Evolutionary conservation across 306 rosid genomes (phyloP).

Genomic region (Castanea crenata): DNA sequence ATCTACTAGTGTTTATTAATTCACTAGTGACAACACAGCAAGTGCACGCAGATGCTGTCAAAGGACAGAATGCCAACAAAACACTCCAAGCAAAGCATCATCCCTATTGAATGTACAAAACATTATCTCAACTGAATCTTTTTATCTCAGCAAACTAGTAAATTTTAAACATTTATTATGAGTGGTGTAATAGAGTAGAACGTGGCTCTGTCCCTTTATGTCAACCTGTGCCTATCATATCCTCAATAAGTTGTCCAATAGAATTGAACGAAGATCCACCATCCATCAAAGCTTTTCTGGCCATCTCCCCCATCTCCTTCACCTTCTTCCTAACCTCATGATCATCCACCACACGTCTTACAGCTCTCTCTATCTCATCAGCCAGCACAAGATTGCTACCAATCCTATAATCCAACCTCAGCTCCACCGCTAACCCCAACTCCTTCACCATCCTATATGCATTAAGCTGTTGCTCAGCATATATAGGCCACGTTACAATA

Average conservation of each 20-base stretch:
- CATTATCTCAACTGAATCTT: too few relatives aligned
- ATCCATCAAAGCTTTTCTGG: slow-evolving; percentile 31
- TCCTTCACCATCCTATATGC: slow-evolving; percentile 58
- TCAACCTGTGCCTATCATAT: slow-evolving; percentile 21
- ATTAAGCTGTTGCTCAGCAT: slow-evolving; percentile 69
- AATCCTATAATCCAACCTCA: slow-evolving; percentile 42
- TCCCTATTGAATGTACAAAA: too few relatives aligned
- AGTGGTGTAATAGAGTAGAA: too few relatives aligned
- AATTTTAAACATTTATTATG: too few relatives aligned
- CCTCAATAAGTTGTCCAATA: slow-evolving; percentile 18
- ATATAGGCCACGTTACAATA: slow-evolving; percentile 66
- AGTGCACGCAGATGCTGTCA: too few relatives aligned
- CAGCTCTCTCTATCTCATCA: slow-evolving; percentile 45
- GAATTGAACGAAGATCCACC: slow-evolving; percentile 46
- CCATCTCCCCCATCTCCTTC: slow-evolving; percentile 31
- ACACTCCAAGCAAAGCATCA: too few relatives aligned
- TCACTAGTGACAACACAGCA: too few relatives aligned
- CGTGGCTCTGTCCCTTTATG: too few relatives aligned
- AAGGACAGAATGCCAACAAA: too few relatives aligned
- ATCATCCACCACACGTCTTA: slow-evolving; percentile 34
- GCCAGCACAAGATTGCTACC: slow-evolving; percentile 43
- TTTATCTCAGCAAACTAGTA: too few relatives aligned
- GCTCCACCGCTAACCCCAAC: slow-evolving; percentile 36
- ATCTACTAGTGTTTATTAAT: too few relatives aligned
- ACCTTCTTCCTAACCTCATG: slow-evolving; percentile 37